phyloP scores from a whole-genome alignment of 192 early-diverging fungal genomes.

The Coemansia reversa region DNA sequence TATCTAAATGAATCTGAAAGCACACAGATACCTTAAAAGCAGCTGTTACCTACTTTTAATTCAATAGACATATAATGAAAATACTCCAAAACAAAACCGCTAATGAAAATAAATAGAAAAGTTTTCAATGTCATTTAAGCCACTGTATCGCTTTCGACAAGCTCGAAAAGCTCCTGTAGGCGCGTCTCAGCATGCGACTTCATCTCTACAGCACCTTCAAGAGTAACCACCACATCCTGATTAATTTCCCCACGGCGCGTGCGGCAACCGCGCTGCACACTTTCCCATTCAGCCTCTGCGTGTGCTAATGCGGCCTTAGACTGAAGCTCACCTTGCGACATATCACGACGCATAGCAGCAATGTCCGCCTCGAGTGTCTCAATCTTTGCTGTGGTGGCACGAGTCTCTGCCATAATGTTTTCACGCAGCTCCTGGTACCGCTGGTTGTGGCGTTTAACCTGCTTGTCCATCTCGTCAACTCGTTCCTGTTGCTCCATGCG shows the following conservation, averaged over 20 bases:
- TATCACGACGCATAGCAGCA: slow-evolving; percentile 46
- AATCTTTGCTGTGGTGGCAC: slow-evolving; percentile 40
- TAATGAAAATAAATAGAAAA: slow-evolving; percentile 3
- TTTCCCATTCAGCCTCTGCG: slow-evolving; percentile 51
- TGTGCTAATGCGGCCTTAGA: slow-evolving; percentile 46
- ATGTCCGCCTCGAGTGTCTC: slow-evolving; percentile 53
- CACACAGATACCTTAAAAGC: background rate
- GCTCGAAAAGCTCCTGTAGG: slow-evolving; percentile 39
- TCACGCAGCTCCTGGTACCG: slow-evolving; percentile 47
- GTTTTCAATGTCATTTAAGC: background rate
- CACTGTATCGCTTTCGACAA: slow-evolving; percentile 25
- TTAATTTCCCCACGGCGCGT: slow-evolving; percentile 46
- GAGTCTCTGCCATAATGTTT: slow-evolving; percentile 38
- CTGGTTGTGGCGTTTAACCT: slow-evolving; percentile 45
- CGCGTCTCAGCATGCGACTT: slow-evolving; percentile 33
- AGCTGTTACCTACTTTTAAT: background rate
- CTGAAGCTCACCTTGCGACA: slow-evolving; percentile 49
- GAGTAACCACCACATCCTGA: slow-evolving; percentile 42
- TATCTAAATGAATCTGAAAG: background rate
- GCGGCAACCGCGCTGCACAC: slow-evolving; percentile 50
- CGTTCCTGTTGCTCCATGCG: slow-evolving; percentile 50
- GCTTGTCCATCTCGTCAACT: slow-evolving; percentile 52
- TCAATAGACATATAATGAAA: background rate
- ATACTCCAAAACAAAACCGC: slow-evolving; percentile 2
- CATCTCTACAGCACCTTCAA: slow-evolving; percentile 49